These are phyloP conservation scores for Daldinia concentrica DNA, from an alignment of 495 filamentous ascomycete genomes.

Conservation along the genomic window DNA sequence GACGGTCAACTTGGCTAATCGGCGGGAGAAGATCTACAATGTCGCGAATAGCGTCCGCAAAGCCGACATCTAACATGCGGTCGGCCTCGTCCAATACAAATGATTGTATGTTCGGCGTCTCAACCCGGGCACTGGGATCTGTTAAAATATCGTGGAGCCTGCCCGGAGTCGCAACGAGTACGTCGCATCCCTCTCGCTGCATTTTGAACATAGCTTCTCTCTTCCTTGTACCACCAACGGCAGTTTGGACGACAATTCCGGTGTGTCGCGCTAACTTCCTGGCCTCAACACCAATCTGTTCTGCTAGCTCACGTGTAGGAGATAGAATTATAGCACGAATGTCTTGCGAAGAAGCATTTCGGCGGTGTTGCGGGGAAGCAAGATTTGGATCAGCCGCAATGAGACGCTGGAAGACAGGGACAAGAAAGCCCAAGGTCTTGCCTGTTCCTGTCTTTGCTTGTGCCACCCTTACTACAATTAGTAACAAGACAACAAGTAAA, in stretches of 20 bases:
- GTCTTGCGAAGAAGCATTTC: constrained; percentile 62
- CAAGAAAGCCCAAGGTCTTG: constrained; percentile 85
- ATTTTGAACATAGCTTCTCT: constrained; percentile 66
- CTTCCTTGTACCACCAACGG: constrained; percentile 90
- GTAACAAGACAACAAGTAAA: constrained; percentile 27
- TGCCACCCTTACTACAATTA: constrained; percentile 69
- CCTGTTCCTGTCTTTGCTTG: constrained; percentile 91
- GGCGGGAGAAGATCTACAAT: constrained; percentile 75
- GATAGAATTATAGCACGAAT: constrained; percentile 92
- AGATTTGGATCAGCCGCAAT: constrained; percentile 65
- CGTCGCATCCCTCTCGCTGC: constrained; percentile 79
- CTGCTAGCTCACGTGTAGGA: constrained; percentile 92
- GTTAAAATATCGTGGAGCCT: constrained; percentile 85
- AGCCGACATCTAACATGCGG: constrained; percentile 88
- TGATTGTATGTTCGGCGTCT: constrained; percentile 75
- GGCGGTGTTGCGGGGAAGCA: constrained; percentile 35
- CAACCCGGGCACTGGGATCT: constrained; percentile 71
- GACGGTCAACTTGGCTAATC: constrained; percentile 67
- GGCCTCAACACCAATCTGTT: constrained; percentile 91
- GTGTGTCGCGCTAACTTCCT: constrained; percentile 71
- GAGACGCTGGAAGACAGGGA: constrained; percentile 79
- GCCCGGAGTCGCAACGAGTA: constrained; percentile 91
- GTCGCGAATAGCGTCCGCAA: constrained; percentile 75
- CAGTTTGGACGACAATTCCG: constrained; percentile 79
- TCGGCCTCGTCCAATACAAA: constrained; percentile 96